phyloP scores from a whole-genome alignment of 331 rosid genomes.

The Quercus lobata region DNA sequence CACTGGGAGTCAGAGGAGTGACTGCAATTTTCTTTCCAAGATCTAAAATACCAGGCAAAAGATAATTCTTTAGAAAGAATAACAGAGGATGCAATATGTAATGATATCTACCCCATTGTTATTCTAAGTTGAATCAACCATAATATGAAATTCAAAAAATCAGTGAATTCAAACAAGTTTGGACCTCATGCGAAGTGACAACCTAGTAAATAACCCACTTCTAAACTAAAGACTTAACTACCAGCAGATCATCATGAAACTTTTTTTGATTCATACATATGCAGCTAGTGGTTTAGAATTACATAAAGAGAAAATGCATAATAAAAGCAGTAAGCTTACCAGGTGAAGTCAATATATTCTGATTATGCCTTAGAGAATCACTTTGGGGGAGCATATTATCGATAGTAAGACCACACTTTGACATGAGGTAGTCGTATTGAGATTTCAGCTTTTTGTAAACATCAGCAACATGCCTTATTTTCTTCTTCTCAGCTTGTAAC shows the following conservation, averaged over 20 bases:
- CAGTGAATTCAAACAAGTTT: background rate
- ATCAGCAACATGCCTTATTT: conserved; percentile 27
- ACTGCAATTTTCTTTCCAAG: conserved; percentile 36
- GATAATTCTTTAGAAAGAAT: conserved; percentile 9
- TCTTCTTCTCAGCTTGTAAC: conserved; percentile 48
- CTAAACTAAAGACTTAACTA: background rate
- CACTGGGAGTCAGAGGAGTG: conserved; percentile 27
- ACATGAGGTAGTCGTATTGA: conserved; percentile 51
- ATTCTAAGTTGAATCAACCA: background rate
- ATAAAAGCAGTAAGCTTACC: conserved; percentile 36
- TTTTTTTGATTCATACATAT: background rate
- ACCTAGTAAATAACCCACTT: background rate
- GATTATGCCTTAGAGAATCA: conserved; percentile 28
- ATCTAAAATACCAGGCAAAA: conserved; percentile 28
- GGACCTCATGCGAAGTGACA: background rate
- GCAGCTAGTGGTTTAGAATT: background rate
- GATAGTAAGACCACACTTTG: conserved; percentile 50
- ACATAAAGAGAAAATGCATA: background rate
- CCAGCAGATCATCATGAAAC: background rate
- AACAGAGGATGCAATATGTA: background rate
- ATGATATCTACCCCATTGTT: background rate
- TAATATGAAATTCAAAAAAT: background rate
- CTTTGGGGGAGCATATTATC: conserved; percentile 46
- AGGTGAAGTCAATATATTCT: conserved; percentile 32
- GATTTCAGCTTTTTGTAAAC: conserved; percentile 69